Conservation (phyloP, 2,329 filamentous ascomycete species). For the Fusarium citri region DNA sequence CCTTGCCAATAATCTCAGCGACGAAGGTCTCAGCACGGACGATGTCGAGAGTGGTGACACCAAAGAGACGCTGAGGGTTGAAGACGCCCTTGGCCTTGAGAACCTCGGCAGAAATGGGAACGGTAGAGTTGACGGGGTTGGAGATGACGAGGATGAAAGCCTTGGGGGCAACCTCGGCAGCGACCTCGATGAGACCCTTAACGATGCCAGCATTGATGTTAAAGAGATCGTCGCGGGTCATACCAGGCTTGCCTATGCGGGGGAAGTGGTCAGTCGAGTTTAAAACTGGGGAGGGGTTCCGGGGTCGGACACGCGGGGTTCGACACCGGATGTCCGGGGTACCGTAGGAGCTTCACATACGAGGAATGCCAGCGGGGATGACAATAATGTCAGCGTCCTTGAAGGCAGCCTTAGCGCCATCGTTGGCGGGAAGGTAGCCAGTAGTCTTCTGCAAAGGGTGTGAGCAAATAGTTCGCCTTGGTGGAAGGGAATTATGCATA, state of each 20-base stretch:
- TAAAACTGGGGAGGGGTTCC: constrained; percentile 29
- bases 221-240: constrained; percentile 99
- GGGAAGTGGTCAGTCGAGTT: constrained; percentile 36
- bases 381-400: constrained; percentile 95
- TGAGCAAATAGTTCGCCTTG: constrained; percentile 48
- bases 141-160: constrained; percentile 97
- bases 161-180: constrained; percentile 89
- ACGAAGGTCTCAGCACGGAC: constrained; percentile 98
- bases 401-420: constrained; percentile 87
- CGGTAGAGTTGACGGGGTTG: constrained; percentile 99
- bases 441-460: constrained; percentile 74
- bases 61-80: constrained; percentile 94
- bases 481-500: constrained; percentile 38
- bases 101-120: constrained; percentile 96
- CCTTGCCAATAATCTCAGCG: constrained; percentile 83
- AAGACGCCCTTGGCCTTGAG: constrained; percentile 94
- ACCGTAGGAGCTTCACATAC: constrained; percentile 65
- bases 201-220: constrained; percentile 99
- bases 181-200: constrained; percentile 88
- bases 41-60: constrained; percentile 98
- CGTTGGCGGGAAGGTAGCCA: constrained; percentile 87
- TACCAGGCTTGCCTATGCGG: constrained; percentile 89
- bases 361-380: constrained; percentile 97
- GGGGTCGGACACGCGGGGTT: constrained; percentile 36
- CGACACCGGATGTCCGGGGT: constrained; percentile 32